Evolutionary conservation across 192 early-diverging fungal genomes (phyloP), one percentile per base, ranked within the genome.

Genomic region (Backusella mclennaniae): DNA sequence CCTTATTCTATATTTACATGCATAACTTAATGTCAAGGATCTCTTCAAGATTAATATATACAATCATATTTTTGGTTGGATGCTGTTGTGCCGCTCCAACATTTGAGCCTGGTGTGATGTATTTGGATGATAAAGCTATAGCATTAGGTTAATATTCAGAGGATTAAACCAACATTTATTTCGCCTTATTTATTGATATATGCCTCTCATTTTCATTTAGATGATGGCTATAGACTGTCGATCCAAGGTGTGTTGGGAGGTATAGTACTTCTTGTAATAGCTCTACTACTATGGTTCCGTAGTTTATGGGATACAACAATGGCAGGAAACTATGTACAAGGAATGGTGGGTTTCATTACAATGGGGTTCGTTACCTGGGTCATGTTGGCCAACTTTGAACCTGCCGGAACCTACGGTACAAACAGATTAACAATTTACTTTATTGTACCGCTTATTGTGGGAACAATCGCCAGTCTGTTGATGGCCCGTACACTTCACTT

Each of bases 351-450:
- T 3, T 85, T 85, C 39, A 79, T 80, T 70, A 75, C 78, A 11
- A 78, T 83, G 73, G 82, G 67, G 31, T 79, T 83, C 21, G 36
- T 85, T 26, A 59, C 79, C 29, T 85, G 82, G 68, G 66, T 85
- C 52, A 71, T 82, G 29, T 76, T 85, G 77, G 79, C 82, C 35
- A 85, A 85, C 73, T 82, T 82, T 67, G 84, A 82, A 41, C 82
- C 82, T 35, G 78, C 77, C n/a, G 71, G 67, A 3, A 74, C 76
- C 17, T 79, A 79, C 70, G 77, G 77, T 21, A n/a, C 42, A 11
- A 74, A 79, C 26, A 38, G 77, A 42, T 70, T 63, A 49, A 83
- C 82, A 0, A 71, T 85, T 52, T 72, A 83, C 33, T 73, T 85
- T 26, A 77, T 85, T 42, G 78, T 85, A 17, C 82, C 82, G 1